Base-by-base conservation (phyloP, 2,329 filamentous ascomycete species). In the Pseudophaeomoniella oleicola region DNA sequence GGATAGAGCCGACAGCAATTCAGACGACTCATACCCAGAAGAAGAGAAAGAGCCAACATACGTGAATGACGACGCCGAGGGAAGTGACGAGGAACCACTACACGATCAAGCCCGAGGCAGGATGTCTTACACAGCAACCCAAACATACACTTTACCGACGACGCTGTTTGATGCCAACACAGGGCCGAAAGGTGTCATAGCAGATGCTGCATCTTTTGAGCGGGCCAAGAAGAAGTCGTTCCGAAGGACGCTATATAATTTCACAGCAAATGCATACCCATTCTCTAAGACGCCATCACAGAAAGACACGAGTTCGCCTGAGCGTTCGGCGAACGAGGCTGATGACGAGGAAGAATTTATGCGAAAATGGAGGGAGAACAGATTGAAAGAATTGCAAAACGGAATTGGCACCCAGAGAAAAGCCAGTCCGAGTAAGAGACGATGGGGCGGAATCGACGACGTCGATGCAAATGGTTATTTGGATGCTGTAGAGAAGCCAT, bases 401-500 rank as follows among this genome's bases (percentile, higher is more conserved):
- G 72, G 84, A 67, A 63, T 64, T 47, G 53, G 63, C 68, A 41
- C 69, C 57, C 43, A 58, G 67, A 67, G 81, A 50, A 74, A 78
- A 50, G 79, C 75, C 36, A 88, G 79, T 55, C 84, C 85, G 1
- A 86, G 79, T 48, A 72, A 81, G 44, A 68, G 82, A 45, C 67
- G 79, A 39, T 96, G 81, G 54, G 90, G 90, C 15, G 72, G 71
- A 10, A 64, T 96, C 43, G 80, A 87, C 42, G 71, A 75, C 40
- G 90, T 96, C 1, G 87, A 96, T 63, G 88, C 85, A 5, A 66
- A 81, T 44, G 90, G 87, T 13, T 98, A 93, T 51, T 71, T 98
- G n/a, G 87, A 96, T 57, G 87, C 88, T 38, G 85, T 96, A 47
- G 90, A 98, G 62, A 90, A 85, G 60, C 84, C 88, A 3, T 69